Evolutionary conservation across 805 yeast species (phyloP).

Genomic region (Blastobotrys parvus): DNA sequence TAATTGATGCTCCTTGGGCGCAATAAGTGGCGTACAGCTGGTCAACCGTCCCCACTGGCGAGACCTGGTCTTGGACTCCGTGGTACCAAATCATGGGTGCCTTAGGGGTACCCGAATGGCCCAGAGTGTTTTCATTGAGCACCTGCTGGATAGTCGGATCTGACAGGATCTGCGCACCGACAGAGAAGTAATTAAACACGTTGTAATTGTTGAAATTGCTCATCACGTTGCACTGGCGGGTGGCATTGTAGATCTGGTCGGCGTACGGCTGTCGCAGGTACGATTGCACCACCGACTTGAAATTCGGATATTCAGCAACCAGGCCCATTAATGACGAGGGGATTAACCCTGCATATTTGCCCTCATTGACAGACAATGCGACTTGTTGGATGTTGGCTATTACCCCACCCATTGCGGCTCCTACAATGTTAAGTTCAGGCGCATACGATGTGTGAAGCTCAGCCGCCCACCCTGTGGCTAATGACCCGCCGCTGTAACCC

Average conservation of each 20-base stretch:
- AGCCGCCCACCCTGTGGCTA: conserved; percentile 55
- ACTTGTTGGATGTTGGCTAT: conserved; percentile 16
- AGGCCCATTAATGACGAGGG: conserved; percentile 23
- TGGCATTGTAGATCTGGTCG: conserved; percentile 7
- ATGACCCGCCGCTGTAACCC: conserved; percentile 64
- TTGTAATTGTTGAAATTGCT: conserved; percentile 10
- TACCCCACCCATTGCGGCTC: conserved; percentile 23
- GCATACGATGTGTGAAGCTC: conserved; percentile 21
- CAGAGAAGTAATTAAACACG: conserved; percentile 11
- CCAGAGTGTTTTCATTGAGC: conserved; percentile 17
- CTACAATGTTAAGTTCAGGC: conserved; percentile 21
- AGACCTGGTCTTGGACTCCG: conserved; percentile 20
- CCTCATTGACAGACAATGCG: conserved; percentile 13
- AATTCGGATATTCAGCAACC: conserved; percentile 20
- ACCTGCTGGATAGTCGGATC: conserved; percentile 10
- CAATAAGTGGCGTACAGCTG: not conserved
- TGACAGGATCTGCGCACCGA: conserved; percentile 13
- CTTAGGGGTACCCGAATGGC: conserved; percentile 16
- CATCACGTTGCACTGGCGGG: conserved; percentile 11
- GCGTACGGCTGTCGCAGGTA: conserved; percentile 3
- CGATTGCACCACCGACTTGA: conserved; percentile 3
- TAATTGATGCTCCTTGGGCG: conserved; percentile 1
- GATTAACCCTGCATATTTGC: conserved; percentile 20
- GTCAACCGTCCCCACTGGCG: conserved; percentile 1
- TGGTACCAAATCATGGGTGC: conserved; percentile 22